Base-by-base conservation (phyloP, 1,139 yeast genomes). In the Geotrichum cucujoidarum region DNA sequence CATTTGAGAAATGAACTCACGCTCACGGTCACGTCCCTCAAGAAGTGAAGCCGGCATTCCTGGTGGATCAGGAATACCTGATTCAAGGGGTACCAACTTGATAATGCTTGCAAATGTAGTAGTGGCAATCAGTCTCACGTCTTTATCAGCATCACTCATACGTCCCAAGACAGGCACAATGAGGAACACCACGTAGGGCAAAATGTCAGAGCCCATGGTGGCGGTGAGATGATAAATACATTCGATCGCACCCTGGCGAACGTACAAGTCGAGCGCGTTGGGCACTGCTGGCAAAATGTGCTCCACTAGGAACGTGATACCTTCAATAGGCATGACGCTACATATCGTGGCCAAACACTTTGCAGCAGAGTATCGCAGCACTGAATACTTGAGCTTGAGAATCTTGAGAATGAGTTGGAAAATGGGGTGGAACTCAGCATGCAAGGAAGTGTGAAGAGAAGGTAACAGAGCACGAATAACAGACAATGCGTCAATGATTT, bases 31-130 rank as follows among this genome's bases (percentile, higher is more conserved):
- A 64, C 97, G 83, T 6, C 96, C 97, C 58, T 75, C 85, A 52
- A 92, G 72, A 48, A 94, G 73, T 47, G 85, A 90, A 51, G 75
- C 74, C 1, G 98, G 95, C 83, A 94, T 81, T 53, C 90, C 95
- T 48, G 80, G 83, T 1, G 98, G 98, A 66, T 92, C 97, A 1
- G 95, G 92, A 41, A 94, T 90, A 61, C 98, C 98, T 6, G 95
- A 95, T 69, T 94, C 99, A 53, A 94, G 75, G 4, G 99, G 99
- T 20, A 92, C 97, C 53, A 94, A 72, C 63, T 92, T 94, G 58
- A 94, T 92, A 53, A 94, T 88, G 0, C 95, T 83, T 0, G 99
- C 99, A 75, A 94, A 94, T 0, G 98, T 88, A 0, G 97, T 88
- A 0, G 98, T 90, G 0, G 98, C 95, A 48, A 94, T 69, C 18